Conservation (phyloP, 2,329 filamentous ascomycete genomes). For the Fusarium longipes region DNA sequence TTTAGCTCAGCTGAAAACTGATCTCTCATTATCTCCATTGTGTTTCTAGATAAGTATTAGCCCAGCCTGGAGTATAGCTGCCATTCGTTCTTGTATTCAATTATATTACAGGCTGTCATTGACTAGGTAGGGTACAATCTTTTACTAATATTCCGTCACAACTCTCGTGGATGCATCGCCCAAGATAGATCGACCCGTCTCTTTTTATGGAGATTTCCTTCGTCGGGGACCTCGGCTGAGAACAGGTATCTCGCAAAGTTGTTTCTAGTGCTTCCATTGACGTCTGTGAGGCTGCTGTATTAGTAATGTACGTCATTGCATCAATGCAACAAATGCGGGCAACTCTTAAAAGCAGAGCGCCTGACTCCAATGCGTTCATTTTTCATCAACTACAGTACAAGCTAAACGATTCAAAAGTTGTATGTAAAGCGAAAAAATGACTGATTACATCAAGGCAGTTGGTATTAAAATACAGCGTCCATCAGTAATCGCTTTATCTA, state of each 20-base stretch:
- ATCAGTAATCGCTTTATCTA: constrained; percentile 10
- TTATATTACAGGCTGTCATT: background rate
- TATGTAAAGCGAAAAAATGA: constrained; percentile 43
- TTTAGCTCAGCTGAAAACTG: background rate
- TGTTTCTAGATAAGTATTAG: background rate
- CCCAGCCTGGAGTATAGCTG: background rate
- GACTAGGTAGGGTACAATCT: background rate
- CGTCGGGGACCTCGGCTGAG: constrained; percentile 5
- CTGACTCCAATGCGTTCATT: constrained; percentile 7
- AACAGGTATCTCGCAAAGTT: constrained; percentile 3
- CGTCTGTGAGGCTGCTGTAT: constrained; percentile 30
- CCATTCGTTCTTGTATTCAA: background rate
- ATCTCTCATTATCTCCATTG: background rate
- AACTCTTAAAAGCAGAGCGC: background rate
- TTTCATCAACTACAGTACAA: constrained; percentile 1
- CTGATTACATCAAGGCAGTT: constrained; percentile 57
- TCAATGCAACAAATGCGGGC: constrained; percentile 7
- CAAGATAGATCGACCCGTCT: background rate
- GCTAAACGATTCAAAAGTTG: background rate
- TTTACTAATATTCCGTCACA: background rate
- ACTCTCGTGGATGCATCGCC: background rate
- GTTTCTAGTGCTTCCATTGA: constrained; percentile 10
- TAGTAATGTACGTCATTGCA: constrained; percentile 44
- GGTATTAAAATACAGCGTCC: constrained; percentile 48
- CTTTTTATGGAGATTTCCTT: background rate